Conservation (phyloP, 208 protist species). For the Leishmania amazonensis region DNA sequence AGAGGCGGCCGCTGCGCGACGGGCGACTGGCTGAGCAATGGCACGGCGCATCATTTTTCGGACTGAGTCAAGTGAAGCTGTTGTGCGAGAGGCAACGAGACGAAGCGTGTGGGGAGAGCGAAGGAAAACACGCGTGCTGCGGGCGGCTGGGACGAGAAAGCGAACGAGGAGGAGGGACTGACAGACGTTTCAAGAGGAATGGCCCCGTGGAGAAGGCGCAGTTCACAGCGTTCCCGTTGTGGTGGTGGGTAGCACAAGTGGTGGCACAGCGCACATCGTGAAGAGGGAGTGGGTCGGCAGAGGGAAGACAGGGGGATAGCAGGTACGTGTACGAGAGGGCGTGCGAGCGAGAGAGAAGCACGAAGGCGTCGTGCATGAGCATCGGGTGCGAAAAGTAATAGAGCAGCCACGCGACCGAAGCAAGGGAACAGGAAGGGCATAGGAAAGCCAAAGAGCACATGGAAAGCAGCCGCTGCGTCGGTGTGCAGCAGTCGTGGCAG, state of each 20-base stretch:
- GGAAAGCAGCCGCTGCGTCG: background rate
- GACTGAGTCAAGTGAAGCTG: background rate
- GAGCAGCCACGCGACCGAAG: background rate
- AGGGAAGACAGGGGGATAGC: background rate
- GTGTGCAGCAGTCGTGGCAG: background rate
- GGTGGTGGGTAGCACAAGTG: background rate
- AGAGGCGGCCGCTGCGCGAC: slow-evolving; percentile 42
- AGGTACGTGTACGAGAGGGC: background rate
- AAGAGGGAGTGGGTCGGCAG: background rate
- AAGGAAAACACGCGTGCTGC: background rate
- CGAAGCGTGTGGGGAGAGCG: background rate
- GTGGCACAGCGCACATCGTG: background rate
- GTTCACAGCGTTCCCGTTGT: background rate
- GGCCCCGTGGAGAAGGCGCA: background rate
- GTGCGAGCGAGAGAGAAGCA: background rate
- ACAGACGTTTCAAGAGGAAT: background rate
- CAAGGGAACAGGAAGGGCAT: background rate
- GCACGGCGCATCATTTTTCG: slow-evolving; percentile 83
- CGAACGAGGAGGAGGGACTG: background rate
- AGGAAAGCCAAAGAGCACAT: background rate
- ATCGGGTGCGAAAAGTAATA: background rate
- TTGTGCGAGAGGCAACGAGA: background rate
- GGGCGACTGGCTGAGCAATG: slow-evolving; percentile 47
- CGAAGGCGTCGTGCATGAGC: background rate
- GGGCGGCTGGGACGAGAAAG: background rate